A percentile compares a stretch with the other conserved stretches of the same genome.
phyloP scores from a whole-genome alignment of 441 rosid species.

The Populus hybrid region DNA sequence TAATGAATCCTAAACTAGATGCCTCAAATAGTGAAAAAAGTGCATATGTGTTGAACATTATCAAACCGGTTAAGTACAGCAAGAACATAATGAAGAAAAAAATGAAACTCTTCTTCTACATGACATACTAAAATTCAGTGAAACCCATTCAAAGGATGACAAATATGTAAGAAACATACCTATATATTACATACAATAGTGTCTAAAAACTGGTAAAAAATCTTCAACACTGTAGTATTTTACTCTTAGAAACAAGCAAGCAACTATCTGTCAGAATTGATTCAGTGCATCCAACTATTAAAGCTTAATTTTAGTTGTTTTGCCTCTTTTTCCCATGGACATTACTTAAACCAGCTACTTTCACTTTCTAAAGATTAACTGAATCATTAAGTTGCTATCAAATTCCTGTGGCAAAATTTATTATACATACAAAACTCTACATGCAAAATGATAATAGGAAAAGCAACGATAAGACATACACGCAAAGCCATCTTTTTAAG shows the following conservation, averaged over 20 bases:
- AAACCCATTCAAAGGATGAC: neutral
- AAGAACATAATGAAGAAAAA: neutral
- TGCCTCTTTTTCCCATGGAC: neutral
- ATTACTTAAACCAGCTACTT: neutral
- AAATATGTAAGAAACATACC: neutral
- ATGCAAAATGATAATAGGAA: slow-evolving; percentile 1
- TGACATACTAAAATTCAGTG: neutral
- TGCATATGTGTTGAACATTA: neutral
- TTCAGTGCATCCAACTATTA: neutral
- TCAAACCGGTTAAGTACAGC: neutral
- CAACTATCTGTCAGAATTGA: neutral
- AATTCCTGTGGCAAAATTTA: neutral
- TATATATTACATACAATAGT: neutral
- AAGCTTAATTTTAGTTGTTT: neutral
- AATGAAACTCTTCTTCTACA: neutral
- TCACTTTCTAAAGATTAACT: neutral
- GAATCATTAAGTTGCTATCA: neutral
- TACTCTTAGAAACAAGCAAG: neutral
- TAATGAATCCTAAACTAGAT: neutral
- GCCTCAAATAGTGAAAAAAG: neutral
- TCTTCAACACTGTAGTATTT: neutral
- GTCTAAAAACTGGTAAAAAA: neutral
- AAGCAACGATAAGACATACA: slow-evolving; percentile 35
- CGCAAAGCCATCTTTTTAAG: slow-evolving; percentile 89
- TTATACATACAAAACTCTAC: slow-evolving; percentile 2